phyloP scores from a whole-genome alignment of 2,329 filamentous ascomycete genomes.

The Hypoxylon rubiginosum region DNA sequence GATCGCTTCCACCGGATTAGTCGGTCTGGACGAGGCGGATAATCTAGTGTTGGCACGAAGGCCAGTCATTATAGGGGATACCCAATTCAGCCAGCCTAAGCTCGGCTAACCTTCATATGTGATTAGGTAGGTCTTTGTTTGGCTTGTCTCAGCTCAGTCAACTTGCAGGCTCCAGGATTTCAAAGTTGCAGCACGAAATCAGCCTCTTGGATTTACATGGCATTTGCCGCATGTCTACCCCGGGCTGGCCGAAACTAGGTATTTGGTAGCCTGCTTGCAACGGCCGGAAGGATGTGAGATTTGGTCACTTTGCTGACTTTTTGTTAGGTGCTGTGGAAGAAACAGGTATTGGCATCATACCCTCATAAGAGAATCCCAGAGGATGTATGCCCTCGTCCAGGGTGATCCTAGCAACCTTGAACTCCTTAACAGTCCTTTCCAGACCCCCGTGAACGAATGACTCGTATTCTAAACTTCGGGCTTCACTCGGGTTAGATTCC shows the following conservation, averaged over 20 bases:
- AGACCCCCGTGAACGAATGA: not conserved
- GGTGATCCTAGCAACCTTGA: not conserved
- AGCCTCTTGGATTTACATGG: not conserved
- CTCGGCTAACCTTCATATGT: not conserved
- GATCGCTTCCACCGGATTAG: not conserved
- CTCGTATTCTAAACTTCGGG: not conserved
- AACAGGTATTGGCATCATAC: not conserved
- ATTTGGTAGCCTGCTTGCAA: not conserved
- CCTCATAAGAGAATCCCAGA: not conserved
- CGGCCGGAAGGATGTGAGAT: not conserved
- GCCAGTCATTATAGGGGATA: not conserved
- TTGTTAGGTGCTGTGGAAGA: not conserved
- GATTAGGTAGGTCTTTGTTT: not conserved
- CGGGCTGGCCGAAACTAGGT: not conserved
- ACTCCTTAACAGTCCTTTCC: not conserved
- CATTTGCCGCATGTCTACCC: not conserved
- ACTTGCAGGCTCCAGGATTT: not conserved
- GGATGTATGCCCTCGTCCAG: not conserved
- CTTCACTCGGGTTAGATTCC: not conserved
- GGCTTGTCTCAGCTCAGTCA: not conserved
- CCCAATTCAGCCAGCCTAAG: not conserved
- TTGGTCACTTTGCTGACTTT: not conserved
- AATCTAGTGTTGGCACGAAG: not conserved
- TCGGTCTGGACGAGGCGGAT: not conserved
- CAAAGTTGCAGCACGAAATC: not conserved